These are phyloP conservation scores for Brassica juncea DNA, from an alignment of 345 rosid genomes.

Conservation along the genomic window DNA sequence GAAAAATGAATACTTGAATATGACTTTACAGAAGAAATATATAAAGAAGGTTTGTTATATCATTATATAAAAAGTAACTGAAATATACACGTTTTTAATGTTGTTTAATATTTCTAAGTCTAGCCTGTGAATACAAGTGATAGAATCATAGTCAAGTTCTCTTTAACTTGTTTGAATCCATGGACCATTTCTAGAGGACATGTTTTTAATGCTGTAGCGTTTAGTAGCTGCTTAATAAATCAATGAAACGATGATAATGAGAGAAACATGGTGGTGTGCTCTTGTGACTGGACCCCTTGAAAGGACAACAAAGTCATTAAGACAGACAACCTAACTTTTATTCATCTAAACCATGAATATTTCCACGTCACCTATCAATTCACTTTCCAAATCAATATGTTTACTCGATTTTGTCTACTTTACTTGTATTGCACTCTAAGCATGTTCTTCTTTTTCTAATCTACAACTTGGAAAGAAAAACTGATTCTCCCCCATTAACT, in stretches of 20 bases:
- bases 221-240: slow-evolving; percentile 8
- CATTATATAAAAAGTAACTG: background rate
- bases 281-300: slow-evolving; percentile 16
- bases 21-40: background rate
- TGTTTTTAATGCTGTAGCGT: background rate
- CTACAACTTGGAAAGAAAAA: slow-evolving; percentile 2
- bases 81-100: background rate
- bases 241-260: background rate
- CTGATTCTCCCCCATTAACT: background rate
- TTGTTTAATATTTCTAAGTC: background rate
- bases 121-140: background rate
- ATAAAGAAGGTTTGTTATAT: background rate
- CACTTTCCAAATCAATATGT: slow-evolving; percentile 7
- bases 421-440: slow-evolving; percentile 66
- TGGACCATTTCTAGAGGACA: background rate
- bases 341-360: slow-evolving; percentile 31
- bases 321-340: slow-evolving; percentile 39
- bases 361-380: background rate
- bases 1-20: background rate
- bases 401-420: slow-evolving; percentile 41
- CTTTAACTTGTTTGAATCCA: background rate
- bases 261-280: slow-evolving; percentile 21
- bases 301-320: slow-evolving; percentile 38
- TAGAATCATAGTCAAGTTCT: background rate
- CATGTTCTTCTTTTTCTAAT: slow-evolving; percentile 43